phyloP scores from a whole-genome alignment of 129 eudicot genomes.

The Flaveria robusta region DNA sequence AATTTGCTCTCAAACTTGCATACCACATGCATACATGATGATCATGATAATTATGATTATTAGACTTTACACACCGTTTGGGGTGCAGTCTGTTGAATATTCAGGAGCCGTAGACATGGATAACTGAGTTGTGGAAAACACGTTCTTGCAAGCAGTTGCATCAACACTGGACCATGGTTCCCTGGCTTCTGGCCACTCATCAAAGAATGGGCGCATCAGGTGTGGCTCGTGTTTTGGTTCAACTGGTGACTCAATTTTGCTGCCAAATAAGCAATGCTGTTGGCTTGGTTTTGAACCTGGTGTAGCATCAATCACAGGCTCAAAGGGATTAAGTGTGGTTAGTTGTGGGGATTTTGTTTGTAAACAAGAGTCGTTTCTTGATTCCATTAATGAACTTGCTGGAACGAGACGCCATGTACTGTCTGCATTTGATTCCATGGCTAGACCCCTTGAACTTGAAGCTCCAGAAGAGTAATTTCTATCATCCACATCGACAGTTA shows the following conservation, averaged over 20 bases:
- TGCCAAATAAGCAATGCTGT: conserved; percentile 75
- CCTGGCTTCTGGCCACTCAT: conserved; percentile 74
- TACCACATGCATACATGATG: not conserved
- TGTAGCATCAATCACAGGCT: conserved; percentile 41
- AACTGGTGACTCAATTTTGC: conserved; percentile 50
- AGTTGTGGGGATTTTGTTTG: conserved; percentile 48
- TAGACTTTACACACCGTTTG: conserved; percentile 47
- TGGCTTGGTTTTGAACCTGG: conserved; percentile 58
- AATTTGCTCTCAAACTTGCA: not conserved
- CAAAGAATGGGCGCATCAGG: conserved; percentile 68
- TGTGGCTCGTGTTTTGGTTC: conserved; percentile 57
- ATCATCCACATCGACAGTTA: conserved; percentile 47
- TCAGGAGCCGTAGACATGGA: conserved; percentile 70
- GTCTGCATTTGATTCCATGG: conserved; percentile 46
- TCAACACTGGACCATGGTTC: conserved; percentile 76
- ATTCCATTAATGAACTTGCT: conserved; percentile 38
- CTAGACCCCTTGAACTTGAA: conserved; percentile 46
- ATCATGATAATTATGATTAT: not conserved
- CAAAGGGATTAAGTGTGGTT: conserved; percentile 48
- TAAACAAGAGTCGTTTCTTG: conserved; percentile 52
- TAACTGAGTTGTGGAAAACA: conserved; percentile 72
- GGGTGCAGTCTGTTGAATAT: conserved; percentile 49
- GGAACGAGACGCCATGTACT: conserved; percentile 52
- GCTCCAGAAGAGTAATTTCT: conserved; percentile 63
- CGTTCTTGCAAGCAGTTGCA: conserved; percentile 45